Base-by-base conservation (phyloP, 192 early-diverging fungal species). In the Podila horticola region DNA sequence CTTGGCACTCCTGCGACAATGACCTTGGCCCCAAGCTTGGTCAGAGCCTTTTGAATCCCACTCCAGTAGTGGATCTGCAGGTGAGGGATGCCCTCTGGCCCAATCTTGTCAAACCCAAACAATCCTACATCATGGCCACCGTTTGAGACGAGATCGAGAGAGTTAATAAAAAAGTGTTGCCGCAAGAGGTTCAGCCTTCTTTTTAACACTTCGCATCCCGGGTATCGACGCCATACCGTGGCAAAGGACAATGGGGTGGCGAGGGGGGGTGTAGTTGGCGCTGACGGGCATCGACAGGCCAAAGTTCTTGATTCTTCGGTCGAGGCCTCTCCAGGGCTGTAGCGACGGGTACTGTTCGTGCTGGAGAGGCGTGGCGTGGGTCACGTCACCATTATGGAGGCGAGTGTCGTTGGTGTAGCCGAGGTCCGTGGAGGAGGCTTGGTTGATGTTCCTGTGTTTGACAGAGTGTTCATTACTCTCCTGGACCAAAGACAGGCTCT, bases 51-150 rank as follows among this genome's bases (percentile, higher is more conserved):
- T 50, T 89, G 86, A 38, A 96, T 93, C 10, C 92, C 93, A 28
- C 88, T 87, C 95, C 94, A 96, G 74, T 95, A 97, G 62, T 95
- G 93, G 36, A 96, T 86, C 79, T 96, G 95, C n/a, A 98, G 82
- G 22, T 86, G 81, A 2, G 95, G 95, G 19, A 96, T 79, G 26
- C 87, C 83, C 10, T 90, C 90, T 0, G 94, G 94, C 0, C 96
- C 95, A 70, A 88, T 86, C 52, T 92, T 92, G 82, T 98, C 96
- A 69, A 95, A 98, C 3, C 97, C 97, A 83, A 95, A 98, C 24
- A 98, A 86, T 11, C 92, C 89, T 84, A 77, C 41, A n/a, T 22
- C 24, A 30, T n/a, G n/a, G n/a, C n/a, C n/a, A 61, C 17, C 3
- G 59, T 30, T 59, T 55, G 52, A n/a, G 24, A 30, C 24, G 59